Evolutionary conservation across 1,139 yeast genomes (phyloP).

Genomic region (Kodamaea suecica): DNA sequence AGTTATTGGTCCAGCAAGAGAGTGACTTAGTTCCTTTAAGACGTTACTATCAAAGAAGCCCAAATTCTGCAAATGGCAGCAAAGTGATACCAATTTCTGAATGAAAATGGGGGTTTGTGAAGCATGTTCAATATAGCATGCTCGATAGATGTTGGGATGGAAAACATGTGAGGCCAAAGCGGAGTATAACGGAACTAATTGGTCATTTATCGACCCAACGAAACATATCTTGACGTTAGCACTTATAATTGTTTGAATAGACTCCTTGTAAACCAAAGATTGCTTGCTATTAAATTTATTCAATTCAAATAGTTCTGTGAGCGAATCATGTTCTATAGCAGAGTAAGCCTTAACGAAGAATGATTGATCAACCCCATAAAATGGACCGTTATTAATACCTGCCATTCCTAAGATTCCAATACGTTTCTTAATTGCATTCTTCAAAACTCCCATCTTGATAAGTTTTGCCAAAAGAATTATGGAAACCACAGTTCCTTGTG

Average conservation of each 20-base stretch:
- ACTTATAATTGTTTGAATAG: slow-evolving; percentile 60
- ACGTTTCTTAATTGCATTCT: slow-evolving; percentile 44
- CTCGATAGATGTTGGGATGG: slow-evolving; percentile 88
- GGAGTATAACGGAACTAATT: slow-evolving; percentile 86
- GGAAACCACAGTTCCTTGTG: slow-evolving; percentile 94
- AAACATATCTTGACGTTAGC: slow-evolving; percentile 75
- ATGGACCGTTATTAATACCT: slow-evolving; percentile 91
- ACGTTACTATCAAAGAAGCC: slow-evolving; percentile 76
- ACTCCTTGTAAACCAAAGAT: slow-evolving; percentile 66
- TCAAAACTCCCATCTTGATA: slow-evolving; percentile 65
- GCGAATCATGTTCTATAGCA: slow-evolving; percentile 82
- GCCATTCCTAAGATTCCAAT: slow-evolving; percentile 91
- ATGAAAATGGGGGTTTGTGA: slow-evolving; percentile 48
- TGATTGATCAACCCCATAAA: slow-evolving; percentile 82
- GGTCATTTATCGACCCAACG: slow-evolving; percentile 89
- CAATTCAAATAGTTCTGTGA: slow-evolving; percentile 81
- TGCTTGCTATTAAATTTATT: slow-evolving; percentile 73
- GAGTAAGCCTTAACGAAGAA: slow-evolving; percentile 84
- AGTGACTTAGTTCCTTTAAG: slow-evolving; percentile 74
- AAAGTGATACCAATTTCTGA: slow-evolving; percentile 42
- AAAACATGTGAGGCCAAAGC: slow-evolving; percentile 76
- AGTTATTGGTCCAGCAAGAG: slow-evolving; percentile 85
- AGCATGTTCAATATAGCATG: slow-evolving; percentile 78
- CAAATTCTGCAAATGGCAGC: slow-evolving; percentile 54
- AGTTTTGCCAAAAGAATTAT: slow-evolving; percentile 71